Conservation (phyloP, 129 eudicot genomes). For the Centrapalus pauciflorus region DNA sequence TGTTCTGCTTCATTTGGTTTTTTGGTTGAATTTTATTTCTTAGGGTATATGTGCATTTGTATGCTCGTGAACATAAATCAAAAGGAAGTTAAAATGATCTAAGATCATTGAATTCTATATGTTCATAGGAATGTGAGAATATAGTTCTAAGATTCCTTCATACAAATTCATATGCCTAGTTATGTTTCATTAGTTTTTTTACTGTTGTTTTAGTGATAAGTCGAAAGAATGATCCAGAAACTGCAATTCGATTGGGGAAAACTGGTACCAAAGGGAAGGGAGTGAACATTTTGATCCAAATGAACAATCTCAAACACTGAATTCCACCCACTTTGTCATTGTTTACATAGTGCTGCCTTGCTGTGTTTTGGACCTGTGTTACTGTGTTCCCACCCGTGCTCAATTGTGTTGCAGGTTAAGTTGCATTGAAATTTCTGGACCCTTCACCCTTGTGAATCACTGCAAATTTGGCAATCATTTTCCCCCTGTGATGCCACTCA, state of each 20-base stretch:
- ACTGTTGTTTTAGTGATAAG: not conserved
- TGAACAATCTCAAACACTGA: not conserved
- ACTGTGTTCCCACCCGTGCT: not conserved
- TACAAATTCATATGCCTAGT: not conserved
- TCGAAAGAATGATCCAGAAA: not conserved
- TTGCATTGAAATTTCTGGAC: not conserved
- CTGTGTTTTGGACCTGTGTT: not conserved
- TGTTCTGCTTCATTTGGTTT: not conserved
- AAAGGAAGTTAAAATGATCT: not conserved
- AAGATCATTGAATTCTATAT: not conserved
- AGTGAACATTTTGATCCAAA: not conserved
- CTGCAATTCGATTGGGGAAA: not conserved
- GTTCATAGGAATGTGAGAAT: not conserved
- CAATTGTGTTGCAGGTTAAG: not conserved
- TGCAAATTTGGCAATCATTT: constrained; percentile 11
- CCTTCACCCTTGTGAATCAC: not conserved
- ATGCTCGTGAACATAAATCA: not conserved
- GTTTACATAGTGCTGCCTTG: no score
- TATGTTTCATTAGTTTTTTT: not conserved
- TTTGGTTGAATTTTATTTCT: not conserved
- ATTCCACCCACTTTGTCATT: no score
- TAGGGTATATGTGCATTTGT: not conserved
- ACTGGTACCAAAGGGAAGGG: not conserved
- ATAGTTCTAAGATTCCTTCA: not conserved
- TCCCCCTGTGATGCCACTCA: not conserved